phyloP scores from a whole-genome alignment of 2,329 filamentous ascomycete genomes.

The Mycosphaerelloides madeirae region DNA sequence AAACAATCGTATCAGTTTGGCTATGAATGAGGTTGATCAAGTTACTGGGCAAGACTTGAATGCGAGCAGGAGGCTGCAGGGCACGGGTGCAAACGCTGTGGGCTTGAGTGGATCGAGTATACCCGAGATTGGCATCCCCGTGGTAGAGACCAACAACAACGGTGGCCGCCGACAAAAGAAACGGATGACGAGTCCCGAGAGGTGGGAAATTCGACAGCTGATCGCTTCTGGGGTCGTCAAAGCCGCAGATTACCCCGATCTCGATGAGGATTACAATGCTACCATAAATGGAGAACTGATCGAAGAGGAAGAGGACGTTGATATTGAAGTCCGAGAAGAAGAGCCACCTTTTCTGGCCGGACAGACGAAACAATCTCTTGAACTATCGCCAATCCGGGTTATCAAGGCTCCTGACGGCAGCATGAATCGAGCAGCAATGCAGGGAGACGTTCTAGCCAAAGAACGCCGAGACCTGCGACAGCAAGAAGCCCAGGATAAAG shows the following conservation, averaged over 20 bases:
- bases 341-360: slow-evolving; percentile 94
- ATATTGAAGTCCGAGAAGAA: slow-evolving; percentile 94
- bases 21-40: slow-evolving; percentile 97
- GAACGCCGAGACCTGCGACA: slow-evolving; percentile 85
- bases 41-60: slow-evolving; percentile 76
- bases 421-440: slow-evolving; percentile 92
- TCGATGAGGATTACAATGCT: slow-evolving; percentile 89
- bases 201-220: slow-evolving; percentile 95
- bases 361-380: slow-evolving; percentile 92
- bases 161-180: slow-evolving; percentile 65
- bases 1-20: slow-evolving; percentile 73
- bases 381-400: slow-evolving; percentile 90
- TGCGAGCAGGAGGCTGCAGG: slow-evolving; percentile 71
- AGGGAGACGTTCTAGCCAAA: slow-evolving; percentile 80
- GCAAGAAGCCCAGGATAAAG: slow-evolving; percentile 75
- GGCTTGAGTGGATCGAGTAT: slow-evolving; percentile 62
- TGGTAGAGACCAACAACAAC: slow-evolving; percentile 54
- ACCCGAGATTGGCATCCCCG: slow-evolving; percentile 48
- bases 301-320: slow-evolving; percentile 91
- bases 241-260: slow-evolving; percentile 86
- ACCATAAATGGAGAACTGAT: slow-evolving; percentile 82
- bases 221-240: slow-evolving; percentile 93
- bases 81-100: slow-evolving; percentile 87
- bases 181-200: slow-evolving; percentile 89
- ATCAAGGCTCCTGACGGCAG: slow-evolving; percentile 98